Evolutionary conservation across 1,139 yeast species (phyloP).

Genomic region (Scheffersomyces lignicola): DNA sequence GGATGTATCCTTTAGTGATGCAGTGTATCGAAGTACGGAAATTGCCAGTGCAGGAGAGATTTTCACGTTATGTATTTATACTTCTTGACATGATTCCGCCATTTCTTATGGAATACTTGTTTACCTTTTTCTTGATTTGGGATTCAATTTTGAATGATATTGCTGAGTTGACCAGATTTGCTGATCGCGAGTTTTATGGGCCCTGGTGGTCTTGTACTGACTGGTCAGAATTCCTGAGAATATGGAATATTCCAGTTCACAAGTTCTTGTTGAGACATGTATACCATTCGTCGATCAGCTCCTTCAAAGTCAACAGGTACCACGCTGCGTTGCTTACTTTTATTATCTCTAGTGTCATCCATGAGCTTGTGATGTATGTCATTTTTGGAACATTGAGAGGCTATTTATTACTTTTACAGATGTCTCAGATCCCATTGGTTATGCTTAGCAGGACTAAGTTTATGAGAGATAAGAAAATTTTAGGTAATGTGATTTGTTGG

Average conservation of each 20-base stretch:
- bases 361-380: conserved; percentile 90
- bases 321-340: conserved; percentile 83
- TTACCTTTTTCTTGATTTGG: conserved; percentile 90
- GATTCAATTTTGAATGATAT: conserved; percentile 85
- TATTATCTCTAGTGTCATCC: conserved; percentile 75
- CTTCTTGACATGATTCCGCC: conserved; percentile 79
- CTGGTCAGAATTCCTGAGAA: conserved; percentile 91
- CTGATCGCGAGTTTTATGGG: conserved; percentile 90
- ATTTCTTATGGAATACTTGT: conserved; percentile 68
- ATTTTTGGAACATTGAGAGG: conserved; percentile 80
- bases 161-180: conserved; percentile 84
- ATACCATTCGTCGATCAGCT: conserved; percentile 85
- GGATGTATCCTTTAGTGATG: conserved; percentile 74
- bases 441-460: conserved; percentile 51
- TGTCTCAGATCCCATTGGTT: conserved; percentile 75
- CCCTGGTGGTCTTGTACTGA: conserved; percentile 97
- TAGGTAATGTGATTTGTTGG: conserved; percentile 91
- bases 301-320: conserved; percentile 61
- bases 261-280: conserved; percentile 87
- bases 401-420: conserved; percentile 75
- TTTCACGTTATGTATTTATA: conserved; percentile 56
- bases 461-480: conserved; percentile 52
- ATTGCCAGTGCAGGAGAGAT: conserved; percentile 46
- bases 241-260: conserved; percentile 97
- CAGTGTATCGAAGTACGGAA: conserved; percentile 54